phyloP scores from a whole-genome alignment of 208 protist genomes.

The Wallacemonas sp. region DNA sequence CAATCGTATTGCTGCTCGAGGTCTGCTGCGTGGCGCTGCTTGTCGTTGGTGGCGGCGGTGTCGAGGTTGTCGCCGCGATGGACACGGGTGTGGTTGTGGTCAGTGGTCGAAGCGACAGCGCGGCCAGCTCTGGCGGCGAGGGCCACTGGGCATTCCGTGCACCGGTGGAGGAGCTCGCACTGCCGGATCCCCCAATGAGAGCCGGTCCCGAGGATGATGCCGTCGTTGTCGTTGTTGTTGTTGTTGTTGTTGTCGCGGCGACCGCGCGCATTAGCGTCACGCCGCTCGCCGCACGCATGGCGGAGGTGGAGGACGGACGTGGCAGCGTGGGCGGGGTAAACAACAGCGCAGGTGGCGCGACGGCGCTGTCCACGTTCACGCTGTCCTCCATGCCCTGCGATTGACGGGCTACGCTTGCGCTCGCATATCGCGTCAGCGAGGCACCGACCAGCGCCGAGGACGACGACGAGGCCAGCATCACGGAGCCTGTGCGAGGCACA shows the following conservation, averaged over 20 bases:
- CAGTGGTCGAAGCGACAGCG: too few species aligned
- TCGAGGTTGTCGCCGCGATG: not conserved
- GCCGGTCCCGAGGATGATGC: too few species aligned
- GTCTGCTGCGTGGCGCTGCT: not conserved
- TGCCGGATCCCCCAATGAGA: too few species aligned
- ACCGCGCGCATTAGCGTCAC: not conserved
- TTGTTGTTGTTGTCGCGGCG: not conserved
- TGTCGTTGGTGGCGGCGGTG: not conserved
- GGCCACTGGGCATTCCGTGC: too few species aligned
- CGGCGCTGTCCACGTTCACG: not conserved
- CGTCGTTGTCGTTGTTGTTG: not conserved
- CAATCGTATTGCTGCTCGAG: constrained; percentile 1
- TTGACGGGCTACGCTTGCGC: not conserved
- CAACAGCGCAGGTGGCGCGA: not conserved
- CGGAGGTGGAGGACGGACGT: not conserved
- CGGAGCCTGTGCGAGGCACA: not conserved
- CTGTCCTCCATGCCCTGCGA: not conserved
- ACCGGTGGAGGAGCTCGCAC: too few species aligned
- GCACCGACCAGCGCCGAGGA: not conserved
- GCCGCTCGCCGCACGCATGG: too few species aligned
- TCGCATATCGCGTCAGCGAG: not conserved
- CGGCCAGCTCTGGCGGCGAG: too few species aligned
- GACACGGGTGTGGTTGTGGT: not conserved
- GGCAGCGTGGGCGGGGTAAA: too few species aligned
- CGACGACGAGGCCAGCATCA: not conserved